phyloP scores from a whole-genome alignment of 23 red algal genomes.

The Cyanidioschyzon merolae region DNA sequence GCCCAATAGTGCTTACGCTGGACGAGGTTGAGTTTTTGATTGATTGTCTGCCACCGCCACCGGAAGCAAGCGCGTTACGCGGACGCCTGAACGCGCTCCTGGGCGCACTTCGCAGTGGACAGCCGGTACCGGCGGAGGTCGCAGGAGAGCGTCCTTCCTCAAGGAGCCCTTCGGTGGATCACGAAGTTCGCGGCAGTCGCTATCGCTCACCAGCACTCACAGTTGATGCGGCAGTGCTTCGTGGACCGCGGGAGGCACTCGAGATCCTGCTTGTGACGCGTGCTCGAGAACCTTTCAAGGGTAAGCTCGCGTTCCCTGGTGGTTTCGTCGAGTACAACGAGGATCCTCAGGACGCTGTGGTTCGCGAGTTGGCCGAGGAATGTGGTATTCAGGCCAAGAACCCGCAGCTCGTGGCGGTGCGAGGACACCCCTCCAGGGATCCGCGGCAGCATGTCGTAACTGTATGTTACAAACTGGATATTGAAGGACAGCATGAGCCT shows the following conservation, averaged over 20 bases:
- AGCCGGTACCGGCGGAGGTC: not conserved
- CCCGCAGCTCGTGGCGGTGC: slow-evolving; percentile 19
- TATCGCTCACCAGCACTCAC: slow-evolving; percentile 1
- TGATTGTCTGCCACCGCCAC: slow-evolving; percentile 4
- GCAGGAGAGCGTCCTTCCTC: not conserved
- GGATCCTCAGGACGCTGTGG: slow-evolving; percentile 23
- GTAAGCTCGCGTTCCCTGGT: slow-evolving; percentile 23
- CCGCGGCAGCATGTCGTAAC: slow-evolving; percentile 20
- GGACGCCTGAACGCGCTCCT: not conserved
- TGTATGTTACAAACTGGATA: slow-evolving; percentile 22
- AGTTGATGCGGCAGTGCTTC: slow-evolving; percentile 28
- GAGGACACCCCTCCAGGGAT: slow-evolving; percentile 14
- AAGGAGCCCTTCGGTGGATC: not conserved
- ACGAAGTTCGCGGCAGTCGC: not conserved
- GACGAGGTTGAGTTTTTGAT: slow-evolving; percentile 9
- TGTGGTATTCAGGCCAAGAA: slow-evolving; percentile 12
- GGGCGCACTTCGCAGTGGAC: not conserved
- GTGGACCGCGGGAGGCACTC: not conserved
- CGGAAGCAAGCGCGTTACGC: not conserved
- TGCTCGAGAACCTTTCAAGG: slow-evolving; percentile 18
- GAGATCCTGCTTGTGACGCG: slow-evolving; percentile 25
- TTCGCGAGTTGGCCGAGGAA: slow-evolving; percentile 24
- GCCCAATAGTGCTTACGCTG: slow-evolving; percentile 4
- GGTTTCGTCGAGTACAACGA: slow-evolving; percentile 32
- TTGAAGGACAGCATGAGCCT: not conserved